Evolutionary conservation across 73 alveolate species (phyloP).

Genomic region (Paramecium caudatum): DNA sequence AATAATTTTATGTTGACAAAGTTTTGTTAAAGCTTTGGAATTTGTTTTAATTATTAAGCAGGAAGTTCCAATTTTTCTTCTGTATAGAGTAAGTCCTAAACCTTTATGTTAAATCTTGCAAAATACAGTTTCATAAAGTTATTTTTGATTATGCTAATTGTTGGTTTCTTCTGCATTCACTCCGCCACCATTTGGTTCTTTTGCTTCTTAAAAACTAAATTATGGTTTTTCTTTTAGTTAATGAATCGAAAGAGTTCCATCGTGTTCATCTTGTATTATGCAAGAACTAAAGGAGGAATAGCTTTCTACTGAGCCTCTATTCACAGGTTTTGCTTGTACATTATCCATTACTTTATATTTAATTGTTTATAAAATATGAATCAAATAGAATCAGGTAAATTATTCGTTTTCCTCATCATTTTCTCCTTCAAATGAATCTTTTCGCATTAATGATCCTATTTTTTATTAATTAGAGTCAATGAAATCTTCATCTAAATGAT

Average conservation of each 20-base stretch:
- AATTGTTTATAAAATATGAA: no score
- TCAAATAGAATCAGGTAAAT: no score
- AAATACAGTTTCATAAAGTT: slow-evolving; percentile 53
- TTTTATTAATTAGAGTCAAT: no score
- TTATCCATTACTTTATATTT: no score
- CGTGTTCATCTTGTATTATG: slow-evolving; percentile 38
- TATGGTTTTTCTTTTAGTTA: slow-evolving; percentile 51
- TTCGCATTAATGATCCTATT: no score
- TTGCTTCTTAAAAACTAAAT: slow-evolving; percentile 52
- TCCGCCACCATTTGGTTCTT: slow-evolving; percentile 5
- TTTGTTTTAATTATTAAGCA: background rate
- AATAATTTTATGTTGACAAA: background rate
- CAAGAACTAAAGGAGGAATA: slow-evolving; percentile 26
- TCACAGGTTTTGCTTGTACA: no score
- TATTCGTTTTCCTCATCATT: no score
- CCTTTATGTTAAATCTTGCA: background rate
- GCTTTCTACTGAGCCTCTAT: slow-evolving; percentile 10
- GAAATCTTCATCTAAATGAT: no score
- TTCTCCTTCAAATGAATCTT: no score
- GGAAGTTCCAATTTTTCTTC: slow-evolving; percentile 57
- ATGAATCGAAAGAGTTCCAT: slow-evolving; percentile 37
- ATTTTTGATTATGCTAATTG: background rate
- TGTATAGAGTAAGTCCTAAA: slow-evolving; percentile 11
- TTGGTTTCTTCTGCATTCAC: background rate
- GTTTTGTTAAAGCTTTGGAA: slow-evolving; percentile 25